Conservation (phyloP, 345 rosid species). For the Streptanthus diversifolius region DNA sequence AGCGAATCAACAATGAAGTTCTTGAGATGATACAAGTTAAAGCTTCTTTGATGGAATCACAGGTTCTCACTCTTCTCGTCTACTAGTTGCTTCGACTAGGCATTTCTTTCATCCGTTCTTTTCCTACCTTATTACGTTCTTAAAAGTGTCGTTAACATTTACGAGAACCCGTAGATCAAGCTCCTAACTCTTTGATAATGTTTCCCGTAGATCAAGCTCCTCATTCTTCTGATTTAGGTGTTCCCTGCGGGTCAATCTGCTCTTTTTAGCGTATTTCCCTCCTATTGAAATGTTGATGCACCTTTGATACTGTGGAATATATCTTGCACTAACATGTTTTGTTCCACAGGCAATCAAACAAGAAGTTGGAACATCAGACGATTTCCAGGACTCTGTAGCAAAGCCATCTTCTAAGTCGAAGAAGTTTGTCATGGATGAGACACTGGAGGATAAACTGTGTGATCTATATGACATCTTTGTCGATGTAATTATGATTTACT, state of each 20-base stretch:
- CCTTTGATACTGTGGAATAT: neutral
- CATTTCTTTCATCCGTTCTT: neutral
- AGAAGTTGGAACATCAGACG: constrained; percentile 61
- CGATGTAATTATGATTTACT: constrained; percentile 49
- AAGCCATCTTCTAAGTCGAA: constrained; percentile 47
- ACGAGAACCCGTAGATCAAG: neutral
- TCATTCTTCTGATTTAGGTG: neutral
- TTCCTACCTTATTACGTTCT: neutral
- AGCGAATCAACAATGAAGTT: constrained; percentile 77
- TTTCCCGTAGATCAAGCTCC: neutral
- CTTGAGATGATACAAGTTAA: constrained; percentile 63
- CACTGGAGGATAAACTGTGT: constrained; percentile 85
- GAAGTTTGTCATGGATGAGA: constrained; percentile 64
- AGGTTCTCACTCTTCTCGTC: constrained; percentile 21
- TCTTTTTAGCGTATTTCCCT: neutral
- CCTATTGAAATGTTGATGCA: neutral
- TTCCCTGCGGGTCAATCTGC: neutral
- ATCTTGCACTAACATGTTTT: neutral
- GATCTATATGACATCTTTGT: constrained; percentile 90
- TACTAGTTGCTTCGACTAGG: neutral
- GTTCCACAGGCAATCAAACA: constrained; percentile 46
- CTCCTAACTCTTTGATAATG: neutral
- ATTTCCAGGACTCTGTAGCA: constrained; percentile 62
- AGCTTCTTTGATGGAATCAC: constrained; percentile 26
- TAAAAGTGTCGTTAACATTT: neutral